phyloP scores from a whole-genome alignment of 179 eudicot species.

The Corrigiola litoralis region DNA sequence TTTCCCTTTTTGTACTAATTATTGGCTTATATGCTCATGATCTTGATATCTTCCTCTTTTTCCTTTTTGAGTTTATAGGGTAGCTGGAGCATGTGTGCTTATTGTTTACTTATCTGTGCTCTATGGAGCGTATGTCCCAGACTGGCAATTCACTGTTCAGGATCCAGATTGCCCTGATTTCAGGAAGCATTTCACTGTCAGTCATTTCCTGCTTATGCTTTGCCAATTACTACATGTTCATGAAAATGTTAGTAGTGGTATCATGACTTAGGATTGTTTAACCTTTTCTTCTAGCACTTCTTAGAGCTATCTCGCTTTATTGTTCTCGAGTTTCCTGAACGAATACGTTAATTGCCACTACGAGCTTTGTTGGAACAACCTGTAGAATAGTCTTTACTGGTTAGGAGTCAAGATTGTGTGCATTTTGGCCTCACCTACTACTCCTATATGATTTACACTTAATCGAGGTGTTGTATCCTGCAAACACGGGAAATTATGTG shows the following conservation, averaged over 20 bases:
- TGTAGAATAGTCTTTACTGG: not conserved
- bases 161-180: conserved; percentile 47
- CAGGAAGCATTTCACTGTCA: conserved; percentile 62
- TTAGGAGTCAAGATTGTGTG: not conserved
- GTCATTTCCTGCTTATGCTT: conserved; percentile 20
- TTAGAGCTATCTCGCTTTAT: not conserved
- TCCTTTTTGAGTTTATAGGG: conserved; percentile 41
- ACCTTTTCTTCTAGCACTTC: not conserved
- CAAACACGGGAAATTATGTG: not conserved
- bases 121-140: conserved; percentile 75
- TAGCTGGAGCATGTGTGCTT: conserved; percentile 55
- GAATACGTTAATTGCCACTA: too few relatives aligned
- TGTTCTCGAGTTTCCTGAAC: too few relatives aligned
- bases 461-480: not conserved
- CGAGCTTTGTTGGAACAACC: not conserved
- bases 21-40: not conserved
- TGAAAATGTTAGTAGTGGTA: not conserved
- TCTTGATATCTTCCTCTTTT: not conserved
- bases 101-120: conserved; percentile 56
- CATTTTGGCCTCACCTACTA: not conserved
- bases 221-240: conserved; percentile 1
- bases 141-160: conserved; percentile 70
- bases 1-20: not conserved
- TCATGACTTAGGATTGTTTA: not conserved
- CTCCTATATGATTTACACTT: not conserved